These are phyloP conservation scores for Blastocystis sp. DNA, from an alignment of 352 stramenopile species.

Conservation along the genomic window DNA sequence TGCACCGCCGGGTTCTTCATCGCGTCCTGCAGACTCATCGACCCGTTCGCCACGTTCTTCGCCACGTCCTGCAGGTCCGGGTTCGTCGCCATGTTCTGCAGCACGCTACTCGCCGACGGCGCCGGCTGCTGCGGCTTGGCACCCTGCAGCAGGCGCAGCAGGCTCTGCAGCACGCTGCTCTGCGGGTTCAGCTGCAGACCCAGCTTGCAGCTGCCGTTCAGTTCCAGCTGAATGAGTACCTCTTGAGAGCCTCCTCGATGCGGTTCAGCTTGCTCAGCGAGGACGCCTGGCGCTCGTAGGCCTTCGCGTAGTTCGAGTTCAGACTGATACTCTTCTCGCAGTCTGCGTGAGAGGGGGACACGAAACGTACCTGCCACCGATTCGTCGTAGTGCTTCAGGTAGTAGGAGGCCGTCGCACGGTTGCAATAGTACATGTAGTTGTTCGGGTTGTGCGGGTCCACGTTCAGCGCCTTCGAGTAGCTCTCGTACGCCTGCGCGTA, in stretches of 20 bases:
- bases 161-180: neutral
- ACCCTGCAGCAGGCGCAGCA: neutral
- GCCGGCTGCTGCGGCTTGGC: neutral
- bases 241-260: neutral
- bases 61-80: neutral
- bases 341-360: neutral
- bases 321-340: conserved; percentile 13
- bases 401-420: conserved; percentile 7
- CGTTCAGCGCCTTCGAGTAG: conserved; percentile 16
- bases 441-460: neutral
- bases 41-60: neutral
- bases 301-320: conserved; percentile 21
- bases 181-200: neutral
- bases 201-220: neutral
- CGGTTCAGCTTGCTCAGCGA: neutral
- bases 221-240: neutral
- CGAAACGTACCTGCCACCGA: neutral
- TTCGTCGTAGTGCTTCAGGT: conserved; percentile 31
- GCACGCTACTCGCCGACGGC: neutral
- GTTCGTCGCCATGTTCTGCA: neutral
- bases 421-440: conserved; percentile 48
- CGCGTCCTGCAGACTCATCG: neutral
- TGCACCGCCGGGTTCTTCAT: conserved; percentile 22
- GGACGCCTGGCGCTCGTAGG: neutral
- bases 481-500: neutral